Evolutionary conservation across 805 yeast species (phyloP).

Genomic region (Pichia ethanolica): DNA sequence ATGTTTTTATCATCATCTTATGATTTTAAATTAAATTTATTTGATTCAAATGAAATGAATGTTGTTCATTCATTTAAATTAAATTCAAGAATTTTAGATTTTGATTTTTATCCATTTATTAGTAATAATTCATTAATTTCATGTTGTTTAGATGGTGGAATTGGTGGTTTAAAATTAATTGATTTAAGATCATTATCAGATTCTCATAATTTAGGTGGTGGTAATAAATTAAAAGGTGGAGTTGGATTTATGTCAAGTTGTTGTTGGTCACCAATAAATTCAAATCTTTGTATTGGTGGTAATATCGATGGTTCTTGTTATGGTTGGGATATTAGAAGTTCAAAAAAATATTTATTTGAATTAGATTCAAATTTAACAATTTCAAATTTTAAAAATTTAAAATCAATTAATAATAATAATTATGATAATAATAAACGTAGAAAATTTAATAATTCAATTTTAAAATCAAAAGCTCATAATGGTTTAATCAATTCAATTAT

Average conservation of each 20-base stretch:
- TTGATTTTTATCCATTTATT: constrained; percentile 46
- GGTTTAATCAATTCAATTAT: constrained; percentile 71
- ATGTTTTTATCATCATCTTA: constrained; percentile 78
- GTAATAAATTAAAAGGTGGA: constrained; percentile 24
- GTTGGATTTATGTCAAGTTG: constrained; percentile 25
- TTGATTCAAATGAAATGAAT: constrained; percentile 68
- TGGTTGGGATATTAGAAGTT: constrained; percentile 79
- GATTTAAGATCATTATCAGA: constrained; percentile 70
- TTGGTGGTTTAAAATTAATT: constrained; percentile 41
- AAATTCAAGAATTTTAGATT: constrained; percentile 54
- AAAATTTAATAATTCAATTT: neutral
- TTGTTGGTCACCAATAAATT: constrained; percentile 61
- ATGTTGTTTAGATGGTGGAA: constrained; percentile 56
- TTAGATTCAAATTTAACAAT: constrained; percentile 40
- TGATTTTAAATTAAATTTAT: constrained; percentile 67
- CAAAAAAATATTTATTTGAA: constrained; percentile 54
- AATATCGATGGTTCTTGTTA: constrained; percentile 75
- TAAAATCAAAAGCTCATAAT: constrained; percentile 55
- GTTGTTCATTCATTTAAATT: constrained; percentile 62
- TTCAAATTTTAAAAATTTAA: too few relatives aligned
- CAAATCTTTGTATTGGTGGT: constrained; percentile 65
- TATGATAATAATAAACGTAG: constrained; percentile 5
- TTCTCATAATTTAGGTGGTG: constrained; percentile 53
- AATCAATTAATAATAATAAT: constrained; percentile 14
- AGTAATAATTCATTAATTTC: constrained; percentile 51